These are phyloP conservation scores for Botryosphaeria dothidea DNA, from an alignment of 2,329 filamentous ascomycete genomes.

Conservation along the genomic window DNA sequence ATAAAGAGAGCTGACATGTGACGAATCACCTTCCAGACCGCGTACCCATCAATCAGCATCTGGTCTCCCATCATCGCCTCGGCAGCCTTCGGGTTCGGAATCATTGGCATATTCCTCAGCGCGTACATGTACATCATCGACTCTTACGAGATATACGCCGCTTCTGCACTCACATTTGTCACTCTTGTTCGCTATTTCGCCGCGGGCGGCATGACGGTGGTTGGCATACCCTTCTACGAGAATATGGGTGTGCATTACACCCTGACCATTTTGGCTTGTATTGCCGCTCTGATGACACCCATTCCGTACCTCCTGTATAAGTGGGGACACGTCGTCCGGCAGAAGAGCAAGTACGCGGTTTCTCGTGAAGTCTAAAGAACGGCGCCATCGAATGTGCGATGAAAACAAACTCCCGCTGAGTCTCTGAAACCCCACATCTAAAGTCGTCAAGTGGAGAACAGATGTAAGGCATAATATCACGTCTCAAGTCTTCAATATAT, in stretches of 20 bases:
- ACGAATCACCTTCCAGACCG: too few relatives aligned
- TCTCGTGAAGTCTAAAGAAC: not conserved
- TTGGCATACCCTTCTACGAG: constrained; percentile 41
- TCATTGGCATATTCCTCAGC: constrained; percentile 52
- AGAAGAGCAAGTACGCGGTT: constrained; percentile 19
- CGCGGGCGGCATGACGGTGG: constrained; percentile 43
- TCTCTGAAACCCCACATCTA: too few relatives aligned
- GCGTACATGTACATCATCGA: constrained; percentile 60
- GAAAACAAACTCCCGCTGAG: too few relatives aligned
- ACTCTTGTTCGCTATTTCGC: constrained; percentile 43
- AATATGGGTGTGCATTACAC: constrained; percentile 39
- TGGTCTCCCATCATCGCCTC: constrained; percentile 55
- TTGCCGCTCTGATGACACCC: constrained; percentile 34
- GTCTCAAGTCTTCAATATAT: too few relatives aligned
- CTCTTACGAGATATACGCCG: constrained; percentile 55
- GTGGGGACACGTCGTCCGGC: constrained; percentile 26
- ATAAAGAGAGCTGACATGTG: too few relatives aligned
- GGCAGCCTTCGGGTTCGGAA: constrained; percentile 55
- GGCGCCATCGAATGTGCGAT: too few relatives aligned
- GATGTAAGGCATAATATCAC: too few relatives aligned
- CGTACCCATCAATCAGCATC: constrained; percentile 46
- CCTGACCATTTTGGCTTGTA: constrained; percentile 40
- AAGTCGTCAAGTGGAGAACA: too few relatives aligned
- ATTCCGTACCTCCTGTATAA: constrained; percentile 40
- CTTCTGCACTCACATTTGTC: constrained; percentile 47